Evolutionary conservation across 345 rosid genomes (phyloP).

Genomic region (Anacardium occidentale): DNA sequence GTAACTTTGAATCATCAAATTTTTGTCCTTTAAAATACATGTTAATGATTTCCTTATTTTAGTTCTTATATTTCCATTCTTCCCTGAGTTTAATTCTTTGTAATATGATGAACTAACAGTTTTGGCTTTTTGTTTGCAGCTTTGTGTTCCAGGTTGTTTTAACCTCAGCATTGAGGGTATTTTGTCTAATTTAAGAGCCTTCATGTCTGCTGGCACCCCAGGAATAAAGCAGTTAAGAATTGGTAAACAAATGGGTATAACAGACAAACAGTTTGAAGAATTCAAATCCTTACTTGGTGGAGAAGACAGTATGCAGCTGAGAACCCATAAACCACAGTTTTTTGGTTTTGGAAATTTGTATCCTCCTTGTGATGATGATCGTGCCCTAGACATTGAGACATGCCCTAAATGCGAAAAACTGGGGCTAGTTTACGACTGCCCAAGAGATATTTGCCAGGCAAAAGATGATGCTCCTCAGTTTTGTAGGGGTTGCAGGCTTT

Average conservation of each 20-base stretch:
- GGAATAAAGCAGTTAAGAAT: slow-evolving; percentile 70
- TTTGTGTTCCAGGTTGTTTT: slow-evolving; percentile 84
- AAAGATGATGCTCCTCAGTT: slow-evolving; percentile 37
- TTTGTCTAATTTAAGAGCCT: slow-evolving; percentile 53
- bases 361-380: slow-evolving; percentile 67
- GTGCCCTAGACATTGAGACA: slow-evolving; percentile 71
- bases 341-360: slow-evolving; percentile 54
- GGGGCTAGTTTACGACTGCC: slow-evolving; percentile 88
- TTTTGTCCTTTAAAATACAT: too few species aligned
- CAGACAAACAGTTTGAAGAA: slow-evolving; percentile 59
- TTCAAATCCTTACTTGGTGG: slow-evolving; percentile 52
- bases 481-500: slow-evolving; percentile 84
- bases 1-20: too few species aligned
- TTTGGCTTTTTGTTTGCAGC: slow-evolving; percentile 40
- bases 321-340: slow-evolving; percentile 52
- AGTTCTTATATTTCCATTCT: not conserved
- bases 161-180: slow-evolving; percentile 69
- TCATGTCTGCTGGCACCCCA: slow-evolving; percentile 42
- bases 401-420: slow-evolving; percentile 79
- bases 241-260: slow-evolving; percentile 73
- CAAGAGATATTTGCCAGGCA: slow-evolving; percentile 65
- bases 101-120: slow-evolving; percentile 16
- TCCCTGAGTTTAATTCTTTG: not conserved
- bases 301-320: slow-evolving; percentile 33
- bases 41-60: too few species aligned